These are phyloP conservation scores for Mycena polygramma DNA, from an alignment of 768 basidiomycete species.

Conservation along the genomic window DNA sequence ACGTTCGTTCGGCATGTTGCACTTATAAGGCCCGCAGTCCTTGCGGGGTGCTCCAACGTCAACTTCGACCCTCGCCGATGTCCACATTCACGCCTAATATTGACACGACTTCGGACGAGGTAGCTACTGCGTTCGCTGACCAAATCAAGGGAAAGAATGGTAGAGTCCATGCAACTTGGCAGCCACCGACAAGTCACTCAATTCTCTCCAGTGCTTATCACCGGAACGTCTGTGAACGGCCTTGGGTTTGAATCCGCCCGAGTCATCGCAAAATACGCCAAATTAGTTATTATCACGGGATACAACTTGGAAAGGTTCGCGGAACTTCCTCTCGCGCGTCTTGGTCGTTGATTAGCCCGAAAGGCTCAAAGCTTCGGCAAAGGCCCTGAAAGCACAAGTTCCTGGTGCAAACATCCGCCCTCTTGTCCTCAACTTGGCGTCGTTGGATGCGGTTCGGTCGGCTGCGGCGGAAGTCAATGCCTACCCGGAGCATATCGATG, in stretches of 20 bases:
- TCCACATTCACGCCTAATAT: not conserved
- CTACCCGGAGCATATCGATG: conserved; percentile 28
- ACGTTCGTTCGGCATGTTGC: no score
- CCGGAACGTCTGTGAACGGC: conserved; percentile 33
- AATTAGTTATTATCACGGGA: conserved; percentile 33
- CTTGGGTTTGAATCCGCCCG: conserved; percentile 30
- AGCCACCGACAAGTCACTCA: not conserved
- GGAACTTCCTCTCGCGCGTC: not conserved
- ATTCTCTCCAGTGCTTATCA: conserved; percentile 27
- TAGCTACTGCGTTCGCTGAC: conserved; percentile 12
- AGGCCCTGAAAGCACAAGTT: conserved; percentile 23
- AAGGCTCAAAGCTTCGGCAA: conserved; percentile 29
- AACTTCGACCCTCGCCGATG: conserved; percentile 1
- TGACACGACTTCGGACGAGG: conserved; percentile 25
- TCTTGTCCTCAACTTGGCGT: conserved; percentile 31
- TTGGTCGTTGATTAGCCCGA: not conserved
- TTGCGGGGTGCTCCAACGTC: no score
- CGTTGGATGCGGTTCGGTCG: conserved; percentile 21
- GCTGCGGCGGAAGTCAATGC: conserved; percentile 36
- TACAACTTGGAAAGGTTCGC: conserved; percentile 31
- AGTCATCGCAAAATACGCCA: conserved; percentile 28
- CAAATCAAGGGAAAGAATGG: conserved; percentile 35
- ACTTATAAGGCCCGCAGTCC: no score
- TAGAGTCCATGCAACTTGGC: not conserved
- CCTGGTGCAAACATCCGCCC: conserved; percentile 31